Base-by-base conservation (phyloP, 2,329 filamentous ascomycete species). In the Paracoccidioides lutzii region DNA sequence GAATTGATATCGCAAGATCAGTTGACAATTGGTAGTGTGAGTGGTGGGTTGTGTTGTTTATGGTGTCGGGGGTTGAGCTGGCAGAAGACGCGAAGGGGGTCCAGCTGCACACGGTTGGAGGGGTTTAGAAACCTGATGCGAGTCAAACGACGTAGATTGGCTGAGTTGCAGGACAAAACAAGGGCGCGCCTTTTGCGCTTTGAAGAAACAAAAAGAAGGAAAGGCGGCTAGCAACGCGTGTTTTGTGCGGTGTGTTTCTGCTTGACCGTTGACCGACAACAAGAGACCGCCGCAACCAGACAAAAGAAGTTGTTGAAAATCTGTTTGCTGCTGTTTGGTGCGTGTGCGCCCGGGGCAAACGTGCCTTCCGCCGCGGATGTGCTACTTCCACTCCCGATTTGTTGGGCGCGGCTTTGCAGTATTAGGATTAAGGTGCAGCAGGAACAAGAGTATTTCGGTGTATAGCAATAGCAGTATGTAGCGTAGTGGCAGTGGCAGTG, bases 241-340 rank as follows among this genome's bases (percentile, higher is more conserved):
- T 41, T 8, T 44, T 44, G 42, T 44, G 12, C 12, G n/a, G 15
- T 40, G 35, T 12, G 15, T 15, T 51, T 51, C 48, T 51, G 48
- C 38, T 51, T 22, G 35, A 51, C 48, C 48, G 38, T 51, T 22
- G 35, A 51, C 48, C 48, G 38, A 33, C 35, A 51, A 51, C 48
- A 51, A 22, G 48, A 51, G 32, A 15, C 37, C 28, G 41, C 38
- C 30, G 49, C 22, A 41, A 30, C 35, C 33, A 49, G 44, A 32
- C 28, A 30, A 5, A 46, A 33, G 32, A 30, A 46, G 30, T 32
- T 14, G 33, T 14, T 32, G 30, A 41, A 15, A 33, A 12, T 30
- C 35, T 52, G 48, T 51, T 51, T 51, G 48, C 48, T 37, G 33
- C 10, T 32, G 35, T 12, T 7, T 14, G 10, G 30, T 8, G 45